Base-by-base conservation (phyloP, 2,329 filamentous ascomycete genomes). In the Colletotrichum falcatum region DNA sequence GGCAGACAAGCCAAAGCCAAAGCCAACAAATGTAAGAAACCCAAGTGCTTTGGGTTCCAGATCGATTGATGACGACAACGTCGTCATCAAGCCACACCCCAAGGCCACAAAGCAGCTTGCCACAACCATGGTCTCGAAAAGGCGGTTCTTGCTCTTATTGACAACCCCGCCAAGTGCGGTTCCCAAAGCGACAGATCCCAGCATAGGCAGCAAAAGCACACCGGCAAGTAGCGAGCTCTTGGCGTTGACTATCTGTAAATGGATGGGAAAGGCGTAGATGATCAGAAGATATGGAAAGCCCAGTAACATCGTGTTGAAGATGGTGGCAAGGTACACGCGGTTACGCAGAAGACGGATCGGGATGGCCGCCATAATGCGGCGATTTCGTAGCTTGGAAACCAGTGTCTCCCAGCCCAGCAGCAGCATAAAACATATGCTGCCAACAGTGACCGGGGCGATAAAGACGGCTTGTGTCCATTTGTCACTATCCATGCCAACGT, bases 151-250 rank as follows among this genome's bases (percentile, higher is more conserved):
- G 42, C 76, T 79, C 11, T 77, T 73, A 67, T 85, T 88, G 35
- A 87, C 26, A 23, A 77, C 78, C 0, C 86, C 85, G 4, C 80
- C 78, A 3, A 83, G 23, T 2, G 79, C 74, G 44, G 83, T 87
- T 8, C 85, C 86, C 0, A 85, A 18, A 0, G 85, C 85, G 6
- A 83, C 81, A 1, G 80, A 79, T n/a, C 79, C 85, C 14, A 88
- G 78, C 83, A 88, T 85, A 0, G 87, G 86, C 33, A 88, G 78
- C 61, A 89, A 75, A 83, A 87, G 83, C 33, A 88, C 74, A 14
- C 86, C 86, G 0, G 85, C 82, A 18, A 83, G 72, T 4, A 88
- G 78, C 2, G 85, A 73, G 42, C 78, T 81, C 74, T 84, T 84
- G 6, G 78, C 80, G 58, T 86, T 84, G 37, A 88, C 85, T 1